These are phyloP conservation scores for Epichloe uncinata DNA, from an alignment of 2,329 filamentous ascomycete species.

Conservation along the genomic window DNA sequence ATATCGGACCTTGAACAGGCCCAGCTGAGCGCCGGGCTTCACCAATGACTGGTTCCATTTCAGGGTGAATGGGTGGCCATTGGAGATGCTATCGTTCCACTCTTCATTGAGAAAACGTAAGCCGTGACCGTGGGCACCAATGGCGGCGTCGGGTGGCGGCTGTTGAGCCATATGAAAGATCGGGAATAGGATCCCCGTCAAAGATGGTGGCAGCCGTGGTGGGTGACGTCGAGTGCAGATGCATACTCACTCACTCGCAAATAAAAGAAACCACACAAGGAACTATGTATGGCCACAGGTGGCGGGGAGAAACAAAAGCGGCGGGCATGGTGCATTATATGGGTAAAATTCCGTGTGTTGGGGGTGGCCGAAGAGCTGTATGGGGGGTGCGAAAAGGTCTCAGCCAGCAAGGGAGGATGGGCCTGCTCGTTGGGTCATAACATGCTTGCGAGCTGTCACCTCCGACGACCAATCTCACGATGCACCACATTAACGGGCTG, in stretches of 20 bases:
- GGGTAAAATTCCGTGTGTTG: constrained; percentile 4
- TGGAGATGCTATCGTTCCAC: constrained; percentile 22
- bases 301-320: constrained; percentile 5
- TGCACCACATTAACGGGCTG: constrained; percentile 1
- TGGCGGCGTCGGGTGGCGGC: constrained; percentile 6
- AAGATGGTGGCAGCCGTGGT: constrained; percentile 1
- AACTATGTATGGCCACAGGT: neutral
- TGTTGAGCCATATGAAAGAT: constrained; percentile 10
- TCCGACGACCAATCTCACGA: constrained; percentile 1
- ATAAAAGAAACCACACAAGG: neutral
- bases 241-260: constrained; percentile 1
- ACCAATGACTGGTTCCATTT: constrained; percentile 18
- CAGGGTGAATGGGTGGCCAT: constrained; percentile 16
- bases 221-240: neutral
- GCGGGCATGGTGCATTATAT: constrained; percentile 11
- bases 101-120: constrained; percentile 19
- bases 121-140: constrained; percentile 13
- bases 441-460: constrained; percentile 6
- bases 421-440: constrained; percentile 11
- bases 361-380: neutral
- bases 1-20: constrained; percentile 19
- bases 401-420: constrained; percentile 16
- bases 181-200: constrained; percentile 2
- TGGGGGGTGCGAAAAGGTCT: constrained; percentile 10
- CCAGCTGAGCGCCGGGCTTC: constrained; percentile 12